These are phyloP conservation scores for Macaranga tanarius DNA, from an alignment of 441 rosid species.

Conservation along the genomic window DNA sequence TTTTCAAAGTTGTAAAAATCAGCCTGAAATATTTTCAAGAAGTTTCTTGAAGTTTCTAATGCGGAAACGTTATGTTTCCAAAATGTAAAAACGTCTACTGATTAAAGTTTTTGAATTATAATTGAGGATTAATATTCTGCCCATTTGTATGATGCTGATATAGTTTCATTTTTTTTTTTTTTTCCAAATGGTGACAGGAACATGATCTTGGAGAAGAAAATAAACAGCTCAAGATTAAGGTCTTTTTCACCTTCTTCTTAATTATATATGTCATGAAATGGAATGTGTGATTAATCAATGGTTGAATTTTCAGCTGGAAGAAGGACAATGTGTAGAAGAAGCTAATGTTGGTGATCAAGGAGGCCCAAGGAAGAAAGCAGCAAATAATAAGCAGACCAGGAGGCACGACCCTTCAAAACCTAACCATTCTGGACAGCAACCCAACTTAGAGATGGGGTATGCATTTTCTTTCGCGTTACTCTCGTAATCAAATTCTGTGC, in stretches of 20 bases:
- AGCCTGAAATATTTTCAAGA: too few relatives aligned
- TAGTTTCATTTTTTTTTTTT: background rate
- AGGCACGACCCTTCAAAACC: constrained; percentile 2
- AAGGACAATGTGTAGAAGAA: constrained; percentile 12
- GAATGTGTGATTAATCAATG: background rate
- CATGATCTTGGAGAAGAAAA: constrained; percentile 34
- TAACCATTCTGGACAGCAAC: background rate
- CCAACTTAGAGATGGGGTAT: constrained; percentile 21
- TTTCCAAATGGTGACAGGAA: constrained; percentile 22
- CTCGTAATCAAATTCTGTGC: too few relatives aligned
- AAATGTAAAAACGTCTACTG: too few relatives aligned
- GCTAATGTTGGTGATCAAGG: constrained; percentile 11
- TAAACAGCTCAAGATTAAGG: constrained; percentile 33
- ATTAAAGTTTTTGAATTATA: too few relatives aligned
- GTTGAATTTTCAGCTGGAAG: constrained; percentile 28
- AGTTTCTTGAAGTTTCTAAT: too few relatives aligned
- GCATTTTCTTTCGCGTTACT: background rate
- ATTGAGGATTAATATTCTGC: too few relatives aligned
- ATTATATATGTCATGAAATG: background rate
- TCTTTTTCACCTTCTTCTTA: background rate
- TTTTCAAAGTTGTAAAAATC: too few relatives aligned
- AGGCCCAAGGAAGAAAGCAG: constrained; percentile 12
- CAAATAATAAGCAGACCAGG: background rate
- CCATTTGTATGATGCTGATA: background rate
- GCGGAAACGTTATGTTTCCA: too few relatives aligned